Base-by-base conservation (phyloP, 169 alveolate genomes). In the Amoebophrya sp. region DNA sequence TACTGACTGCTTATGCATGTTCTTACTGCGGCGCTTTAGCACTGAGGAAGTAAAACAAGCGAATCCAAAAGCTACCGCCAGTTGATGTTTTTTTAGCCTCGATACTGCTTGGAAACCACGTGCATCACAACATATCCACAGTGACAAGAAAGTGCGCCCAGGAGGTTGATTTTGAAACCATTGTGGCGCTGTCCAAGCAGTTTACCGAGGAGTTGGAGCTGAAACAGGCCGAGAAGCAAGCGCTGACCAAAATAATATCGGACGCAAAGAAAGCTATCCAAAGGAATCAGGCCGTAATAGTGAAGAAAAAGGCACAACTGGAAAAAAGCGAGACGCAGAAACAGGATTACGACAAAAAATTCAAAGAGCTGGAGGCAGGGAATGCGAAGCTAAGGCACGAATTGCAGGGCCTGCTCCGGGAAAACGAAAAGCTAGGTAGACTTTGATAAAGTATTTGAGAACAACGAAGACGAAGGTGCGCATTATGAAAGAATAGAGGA, bases 261-360 rank as follows among this genome's bases (percentile, higher is more conserved):
- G 83, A 66, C 35, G 83, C 83, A 25, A 66, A 66, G 83, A 66
- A 66, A 25, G 83, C 83, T 7, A n/a, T 66, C 39, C 83, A 66
- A 25, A 7, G 35, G 32, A 25, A 66, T 25, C 32, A 66, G 18
- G 83, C 83, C 83, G 83, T 66, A 25, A n/a, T 66, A 3, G 83
- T 25, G 35, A 66, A 66, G 18, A 66, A 25, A 25, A 66, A 66
- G 35, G 83, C 83, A 7, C 83, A 66, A 25, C 35, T 66, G 83
- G 83, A 66, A 3, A 66, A 66, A 66, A 1, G 32, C 1, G 18
- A n/a, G 7, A 66, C 7, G 10, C 32, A 7, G 38, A 66, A 66
- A 25, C 83, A 25, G 83, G 83, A 66, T 25, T 18, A 7, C 83
- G 83, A 66, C 12, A 66, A n/a, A 25, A 66, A 66, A 25, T 18